Conservation (phyloP, 768 basidiomycete genomes). For the Phlebiopsis flavidoalba region DNA sequence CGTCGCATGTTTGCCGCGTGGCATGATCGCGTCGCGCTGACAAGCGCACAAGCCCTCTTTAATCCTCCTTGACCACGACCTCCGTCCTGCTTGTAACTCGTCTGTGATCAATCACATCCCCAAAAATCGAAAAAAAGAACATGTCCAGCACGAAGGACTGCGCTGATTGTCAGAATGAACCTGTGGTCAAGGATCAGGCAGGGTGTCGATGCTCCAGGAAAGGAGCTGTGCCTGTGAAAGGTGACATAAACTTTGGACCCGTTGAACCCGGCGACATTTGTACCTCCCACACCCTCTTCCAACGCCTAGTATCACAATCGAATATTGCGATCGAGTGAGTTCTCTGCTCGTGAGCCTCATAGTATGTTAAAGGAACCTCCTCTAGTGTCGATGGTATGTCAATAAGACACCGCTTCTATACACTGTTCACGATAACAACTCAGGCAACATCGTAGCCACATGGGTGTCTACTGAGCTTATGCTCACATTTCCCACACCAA, state of each 20-base stretch:
- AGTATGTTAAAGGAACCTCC: not conserved
- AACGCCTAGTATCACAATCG: slow-evolving; percentile 68
- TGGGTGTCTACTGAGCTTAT: slow-evolving; percentile 95
- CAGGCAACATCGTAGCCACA: slow-evolving; percentile 88
- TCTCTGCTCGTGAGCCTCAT: not conserved
- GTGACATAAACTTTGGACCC: slow-evolving; percentile 12
- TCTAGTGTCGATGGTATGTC: slow-evolving; percentile 75
- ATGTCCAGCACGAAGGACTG: not conserved
- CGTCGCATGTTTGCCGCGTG: slow-evolving; percentile 6
- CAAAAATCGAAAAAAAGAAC: not conserved
- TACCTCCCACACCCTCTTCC: slow-evolving; percentile 44
- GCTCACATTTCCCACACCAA: slow-evolving; percentile 83
- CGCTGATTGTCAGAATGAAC: not conserved
- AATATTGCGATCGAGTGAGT: slow-evolving; percentile 89
- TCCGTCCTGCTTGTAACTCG: not conserved
- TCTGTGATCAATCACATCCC: not conserved
- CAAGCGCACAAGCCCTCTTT: not conserved
- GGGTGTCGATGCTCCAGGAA: not conserved
- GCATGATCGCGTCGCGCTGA: not conserved
- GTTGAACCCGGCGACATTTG: slow-evolving; percentile 49
- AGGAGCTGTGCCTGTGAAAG: not conserved
- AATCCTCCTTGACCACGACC: not conserved
- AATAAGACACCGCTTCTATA: not conserved
- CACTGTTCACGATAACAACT: not conserved
- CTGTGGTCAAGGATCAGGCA: not conserved